Evolutionary conservation across 495 filamentous ascomycete species (phyloP).

Genomic region (Penicillium atrosanguineum): DNA sequence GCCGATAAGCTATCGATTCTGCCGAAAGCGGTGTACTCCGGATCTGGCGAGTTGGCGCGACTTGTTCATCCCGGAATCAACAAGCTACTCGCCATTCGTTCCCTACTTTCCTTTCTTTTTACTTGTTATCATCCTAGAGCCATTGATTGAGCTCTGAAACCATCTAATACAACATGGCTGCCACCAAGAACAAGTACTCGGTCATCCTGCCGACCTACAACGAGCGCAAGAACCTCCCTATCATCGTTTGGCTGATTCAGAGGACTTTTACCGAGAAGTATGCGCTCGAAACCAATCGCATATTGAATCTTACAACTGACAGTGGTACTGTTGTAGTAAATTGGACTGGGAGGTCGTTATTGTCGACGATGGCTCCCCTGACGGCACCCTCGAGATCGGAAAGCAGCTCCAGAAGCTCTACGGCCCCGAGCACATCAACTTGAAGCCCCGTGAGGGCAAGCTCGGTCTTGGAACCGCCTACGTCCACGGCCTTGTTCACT

Average conservation of each 20-base stretch:
- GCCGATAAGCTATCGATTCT: conserved; percentile 29
- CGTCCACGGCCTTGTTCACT: conserved; percentile 87
- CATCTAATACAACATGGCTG: conserved; percentile 34
- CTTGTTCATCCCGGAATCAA: conserved; percentile 16
- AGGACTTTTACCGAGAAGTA: conserved; percentile 80
- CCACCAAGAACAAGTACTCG: conserved; percentile 76
- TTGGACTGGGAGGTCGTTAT: conserved; percentile 97
- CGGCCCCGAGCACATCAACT: conserved; percentile 67
- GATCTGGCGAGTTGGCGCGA: conserved; percentile 33
- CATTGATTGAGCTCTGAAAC: conserved; percentile 3
- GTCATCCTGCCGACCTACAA: conserved; percentile 98
- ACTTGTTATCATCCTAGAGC: conserved; percentile 12
- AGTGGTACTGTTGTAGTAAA: conserved; percentile 51
- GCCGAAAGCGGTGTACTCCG: conserved; percentile 28
- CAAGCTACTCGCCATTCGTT: conserved; percentile 29
- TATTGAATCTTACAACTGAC: neutral
- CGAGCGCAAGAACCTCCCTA: conserved; percentile 93
- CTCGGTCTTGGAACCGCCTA: conserved; percentile 96
- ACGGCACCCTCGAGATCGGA: conserved; percentile 88
- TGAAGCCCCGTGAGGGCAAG: conserved; percentile 87
- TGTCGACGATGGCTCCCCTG: conserved; percentile 96
- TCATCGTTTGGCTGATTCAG: conserved; percentile 90
- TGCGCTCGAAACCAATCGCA: neutral
- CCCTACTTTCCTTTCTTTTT: conserved; percentile 23
- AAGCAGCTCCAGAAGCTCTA: conserved; percentile 86